These are phyloP conservation scores for Obba rivulosa DNA, from an alignment of 768 basidiomycete genomes.

Conservation along the genomic window DNA sequence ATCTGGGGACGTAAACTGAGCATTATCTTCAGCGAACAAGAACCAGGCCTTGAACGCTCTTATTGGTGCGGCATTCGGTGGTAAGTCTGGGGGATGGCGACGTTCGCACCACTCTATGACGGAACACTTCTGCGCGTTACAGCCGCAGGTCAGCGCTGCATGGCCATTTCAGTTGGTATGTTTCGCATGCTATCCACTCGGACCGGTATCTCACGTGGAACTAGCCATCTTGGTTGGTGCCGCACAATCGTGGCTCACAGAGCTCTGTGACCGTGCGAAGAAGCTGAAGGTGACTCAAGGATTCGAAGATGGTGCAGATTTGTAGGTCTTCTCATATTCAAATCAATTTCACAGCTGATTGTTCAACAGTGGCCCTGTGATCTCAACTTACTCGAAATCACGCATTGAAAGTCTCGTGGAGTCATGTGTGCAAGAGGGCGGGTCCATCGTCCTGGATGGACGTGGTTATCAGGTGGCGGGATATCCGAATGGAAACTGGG, in stretches of 20 bases:
- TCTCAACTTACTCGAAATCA: constrained; percentile 73
- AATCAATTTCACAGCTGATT: not conserved
- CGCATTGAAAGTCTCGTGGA: constrained; percentile 69
- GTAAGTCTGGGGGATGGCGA: constrained; percentile 31
- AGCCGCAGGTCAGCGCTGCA: constrained; percentile 95
- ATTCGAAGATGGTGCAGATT: constrained; percentile 77
- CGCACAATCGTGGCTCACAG: constrained; percentile 73
- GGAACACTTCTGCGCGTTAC: constrained; percentile 15
- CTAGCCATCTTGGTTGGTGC: constrained; percentile 74
- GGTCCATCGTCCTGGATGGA: constrained; percentile 81
- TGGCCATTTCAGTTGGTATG: constrained; percentile 88
- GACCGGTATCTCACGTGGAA: not conserved
- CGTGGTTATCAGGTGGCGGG: constrained; percentile 56
- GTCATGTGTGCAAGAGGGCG: constrained; percentile 74
- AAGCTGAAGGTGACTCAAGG: constrained; percentile 80
- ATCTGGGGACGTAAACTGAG: not conserved
- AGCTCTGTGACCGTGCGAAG: constrained; percentile 72
- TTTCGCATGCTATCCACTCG: not conserved
- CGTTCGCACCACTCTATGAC: too few relatives aligned
- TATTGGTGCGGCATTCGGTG: constrained; percentile 88
- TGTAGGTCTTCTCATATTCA: constrained; percentile 42
- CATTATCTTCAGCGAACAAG: constrained; percentile 65
- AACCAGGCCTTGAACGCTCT: constrained; percentile 88
- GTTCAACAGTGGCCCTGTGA: constrained; percentile 56
- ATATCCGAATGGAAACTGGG: constrained; percentile 85